Evolutionary conservation across 257 asterid species (phyloP), one percentile per base, ranked within the genome.

Genomic region (Schizonepeta tenuifolia): DNA sequence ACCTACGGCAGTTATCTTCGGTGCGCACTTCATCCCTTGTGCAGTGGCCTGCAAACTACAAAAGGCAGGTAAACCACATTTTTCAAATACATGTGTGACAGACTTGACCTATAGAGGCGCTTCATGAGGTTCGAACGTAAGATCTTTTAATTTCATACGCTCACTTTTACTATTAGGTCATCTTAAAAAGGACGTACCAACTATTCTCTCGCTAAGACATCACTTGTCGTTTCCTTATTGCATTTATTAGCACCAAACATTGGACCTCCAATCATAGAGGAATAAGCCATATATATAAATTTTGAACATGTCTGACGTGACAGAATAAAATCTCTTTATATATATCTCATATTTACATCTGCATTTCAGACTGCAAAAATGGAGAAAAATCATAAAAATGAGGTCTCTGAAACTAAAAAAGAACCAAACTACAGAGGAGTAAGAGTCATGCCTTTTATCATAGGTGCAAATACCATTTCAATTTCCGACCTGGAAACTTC

Each of bases 401-500:
- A 65, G 75, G 75, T 20, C 65, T 20, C 17, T 36, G 22, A 57
- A 17, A 38, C 71, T 11, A 72, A 83, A 46, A 70, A 69, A 38
- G 87, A 86, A 47, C 86, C 78, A 15, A 83, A 85, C 22, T 80
- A 83, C 26, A 79, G 86, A 78, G 89, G 89, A 63, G 72, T 84
- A 26, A 79, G 38, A 64, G 89, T 83, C 78, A 84, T 84, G 89
- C 89, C 89, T 35, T 84, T 81, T 54, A 80, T 85, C 9, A 85
- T 85, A 64, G 87, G 89, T 82, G 64, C n/a, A 11, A 14, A 67
- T 0, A 6, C 61, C 36, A 38, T 12, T 17, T 69, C 14, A 2
- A 1, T 36, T 53, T 17, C 9, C 17, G 13, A 0, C 14, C 55
- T 5, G 21, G 7, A 59, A 15, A 31, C 36, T 6, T 31, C 7